Percentiles rank a stretch among this genome's conserved stretches.
Conservation (phyloP, 2,329 filamentous ascomycete genomes). For the Bisporella sp. region DNA sequence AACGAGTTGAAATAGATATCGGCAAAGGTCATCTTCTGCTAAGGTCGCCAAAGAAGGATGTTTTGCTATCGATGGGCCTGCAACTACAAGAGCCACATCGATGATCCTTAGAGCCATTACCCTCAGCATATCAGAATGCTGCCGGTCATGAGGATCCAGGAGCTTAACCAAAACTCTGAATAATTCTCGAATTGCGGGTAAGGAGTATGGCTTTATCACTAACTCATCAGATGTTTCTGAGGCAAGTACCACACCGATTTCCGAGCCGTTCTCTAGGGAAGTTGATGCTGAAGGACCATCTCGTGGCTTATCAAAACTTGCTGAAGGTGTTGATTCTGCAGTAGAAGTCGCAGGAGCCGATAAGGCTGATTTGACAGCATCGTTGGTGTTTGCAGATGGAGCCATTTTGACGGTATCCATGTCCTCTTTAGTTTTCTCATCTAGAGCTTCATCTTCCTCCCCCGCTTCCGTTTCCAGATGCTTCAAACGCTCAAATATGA, state of each 20-base stretch:
- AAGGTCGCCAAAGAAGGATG: slow-evolving; percentile 83
- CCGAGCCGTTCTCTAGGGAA: slow-evolving; percentile 18
- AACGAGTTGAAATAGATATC: slow-evolving; percentile 92
- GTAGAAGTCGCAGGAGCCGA: slow-evolving; percentile 31
- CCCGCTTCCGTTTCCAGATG: slow-evolving; percentile 72
- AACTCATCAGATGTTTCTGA: slow-evolving; percentile 31
- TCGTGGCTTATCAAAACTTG: slow-evolving; percentile 34
- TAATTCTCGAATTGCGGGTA: slow-evolving; percentile 89
- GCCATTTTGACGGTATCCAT: slow-evolving; percentile 80
- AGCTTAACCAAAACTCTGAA: slow-evolving; percentile 92
- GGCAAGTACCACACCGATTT: slow-evolving; percentile 19
- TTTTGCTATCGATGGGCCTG: slow-evolving; percentile 87
- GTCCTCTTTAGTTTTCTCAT: slow-evolving; percentile 59
- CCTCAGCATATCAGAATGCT: slow-evolving; percentile 90
- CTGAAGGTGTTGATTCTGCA: slow-evolving; percentile 25
- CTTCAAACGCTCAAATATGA: slow-evolving; percentile 91
- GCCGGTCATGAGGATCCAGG: slow-evolving; percentile 84
- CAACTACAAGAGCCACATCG: slow-evolving; percentile 93
- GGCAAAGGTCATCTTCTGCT: slow-evolving; percentile 88
- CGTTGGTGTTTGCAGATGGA: slow-evolving; percentile 61
- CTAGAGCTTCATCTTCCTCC: slow-evolving; percentile 57
- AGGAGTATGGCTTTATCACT: slow-evolving; percentile 77
- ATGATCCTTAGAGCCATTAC: slow-evolving; percentile 97
- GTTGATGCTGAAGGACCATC: slow-evolving; percentile 10
- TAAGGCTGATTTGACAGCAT: slow-evolving; percentile 46